phyloP scores from a whole-genome alignment of 2,329 filamentous ascomycete genomes.

The Aotearoamyces nothofagi region DNA sequence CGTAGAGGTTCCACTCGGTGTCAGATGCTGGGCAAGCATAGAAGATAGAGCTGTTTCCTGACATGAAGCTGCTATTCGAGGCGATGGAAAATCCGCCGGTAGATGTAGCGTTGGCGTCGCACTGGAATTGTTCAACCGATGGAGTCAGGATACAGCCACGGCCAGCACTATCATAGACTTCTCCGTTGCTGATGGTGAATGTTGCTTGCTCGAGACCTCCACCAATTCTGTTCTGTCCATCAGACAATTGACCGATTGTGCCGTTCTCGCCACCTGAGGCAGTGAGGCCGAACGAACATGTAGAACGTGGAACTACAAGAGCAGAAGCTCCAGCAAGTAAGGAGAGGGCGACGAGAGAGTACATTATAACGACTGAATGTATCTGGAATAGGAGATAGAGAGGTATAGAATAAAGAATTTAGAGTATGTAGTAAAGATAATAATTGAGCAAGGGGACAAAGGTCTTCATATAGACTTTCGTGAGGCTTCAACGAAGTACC shows the following conservation, averaged over 20 bases:
- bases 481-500: too few relatives aligned
- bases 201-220: slow-evolving; percentile 29
- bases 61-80: slow-evolving; percentile 34
- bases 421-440: too few relatives aligned
- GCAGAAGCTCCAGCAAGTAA: slow-evolving; percentile 26
- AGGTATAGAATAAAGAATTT: too few relatives aligned
- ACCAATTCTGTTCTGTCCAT: slow-evolving; percentile 47
- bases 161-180: slow-evolving; percentile 37
- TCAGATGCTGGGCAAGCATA: slow-evolving; percentile 42
- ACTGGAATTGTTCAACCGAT: slow-evolving; percentile 11
- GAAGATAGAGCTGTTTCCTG: slow-evolving; percentile 33
- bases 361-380: slow-evolving; percentile 21
- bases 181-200: slow-evolving; percentile 38
- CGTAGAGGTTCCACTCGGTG: slow-evolving; percentile 40
- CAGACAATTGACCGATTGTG: slow-evolving; percentile 40
- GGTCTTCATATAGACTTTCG: too few relatives aligned
- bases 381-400: too few relatives aligned
- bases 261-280: slow-evolving; percentile 33
- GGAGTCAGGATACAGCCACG: slow-evolving; percentile 48
- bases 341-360: slow-evolving; percentile 20
- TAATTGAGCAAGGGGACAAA: too few relatives aligned
- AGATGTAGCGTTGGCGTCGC: slow-evolving; percentile 35
- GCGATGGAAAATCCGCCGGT: slow-evolving; percentile 39
- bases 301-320: slow-evolving; percentile 21
- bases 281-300: slow-evolving; percentile 36